phyloP scores from a whole-genome alignment of 2,329 filamentous ascomycete genomes.

The Pseudopyrenochaeta lycopersici region DNA sequence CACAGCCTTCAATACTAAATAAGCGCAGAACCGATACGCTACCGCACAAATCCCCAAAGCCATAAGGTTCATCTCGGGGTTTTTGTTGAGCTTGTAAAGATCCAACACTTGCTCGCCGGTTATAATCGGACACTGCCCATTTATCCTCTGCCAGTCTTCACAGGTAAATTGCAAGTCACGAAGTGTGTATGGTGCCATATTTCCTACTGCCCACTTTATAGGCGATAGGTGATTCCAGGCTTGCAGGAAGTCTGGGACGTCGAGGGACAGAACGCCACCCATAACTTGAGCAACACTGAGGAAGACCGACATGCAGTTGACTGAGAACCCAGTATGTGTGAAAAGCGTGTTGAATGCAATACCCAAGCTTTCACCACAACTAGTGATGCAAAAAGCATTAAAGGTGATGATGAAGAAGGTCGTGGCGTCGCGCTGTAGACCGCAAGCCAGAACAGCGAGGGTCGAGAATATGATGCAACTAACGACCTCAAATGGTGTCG shows the following conservation, averaged over 20 bases:
- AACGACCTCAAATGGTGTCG: conserved; percentile 75
- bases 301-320: conserved; percentile 75
- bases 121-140: conserved; percentile 70
- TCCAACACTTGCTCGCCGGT: conserved; percentile 73
- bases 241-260: conserved; percentile 15
- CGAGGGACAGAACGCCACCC: conserved; percentile 43
- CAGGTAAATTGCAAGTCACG: conserved; percentile 71
- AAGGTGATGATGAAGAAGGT: conserved; percentile 75
- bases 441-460: conserved; percentile 70
- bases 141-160: conserved; percentile 65
- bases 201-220: conserved; percentile 73
- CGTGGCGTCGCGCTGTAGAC: conserved; percentile 67
- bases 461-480: conserved; percentile 72
- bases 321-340: conserved; percentile 76
- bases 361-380: conserved; percentile 77
- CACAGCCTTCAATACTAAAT: conserved; percentile 63
- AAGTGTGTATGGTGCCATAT: conserved; percentile 72
- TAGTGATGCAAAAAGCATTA: conserved; percentile 76
- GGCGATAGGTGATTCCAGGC: conserved; percentile 77
- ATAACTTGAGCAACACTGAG: conserved; percentile 76
- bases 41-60: conserved; percentile 71
- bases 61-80: conserved; percentile 69
- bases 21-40: conserved; percentile 71
- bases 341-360: conserved; percentile 85
- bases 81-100: conserved; percentile 71